Base-by-base conservation (phyloP, 176 grass and related monocot genomes). In the Carex littledalei region DNA sequence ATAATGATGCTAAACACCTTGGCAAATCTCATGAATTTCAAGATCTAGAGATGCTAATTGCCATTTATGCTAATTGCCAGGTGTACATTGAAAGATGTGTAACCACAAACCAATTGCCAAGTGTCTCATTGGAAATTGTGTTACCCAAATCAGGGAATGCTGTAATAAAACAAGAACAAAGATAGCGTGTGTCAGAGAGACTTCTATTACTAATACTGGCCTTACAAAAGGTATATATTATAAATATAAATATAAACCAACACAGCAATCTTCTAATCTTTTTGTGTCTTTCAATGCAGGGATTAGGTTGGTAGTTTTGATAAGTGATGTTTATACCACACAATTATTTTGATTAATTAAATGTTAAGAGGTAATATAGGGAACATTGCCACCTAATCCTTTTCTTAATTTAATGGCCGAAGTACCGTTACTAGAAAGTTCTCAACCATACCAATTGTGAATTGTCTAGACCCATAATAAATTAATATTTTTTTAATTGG, bases 81-180 rank as follows among this genome's bases (percentile, higher is more conserved):
- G 80, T 83, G 80, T 54, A 15, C 62, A 50, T 83, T 54, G 62
- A 83, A 50, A 47, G 8, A 47, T 41, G 57, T 58, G 61, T 61
- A 12, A 26, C 16, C 15, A 41, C 31, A 69, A 39, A 69, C 21
- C 39, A 83, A 60, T 15, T 81, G 79, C 80, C 62, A 83, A 52
- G 39, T 83, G 80, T 83, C 59, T 10, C 62, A 4, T 83, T 53
- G 55, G 29, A 67, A 83, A 7, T 43, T 61, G 78, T 81, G 57
- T 39, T 67, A 21, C 9, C 59, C 59, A 82, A 82, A 35, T 22
- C 29, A 81, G 52, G 52, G 8, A 63, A 21, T 63, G 2, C 1
- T 63, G 60, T 63, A 21, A 26, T 63, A 24, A 63, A 26, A 39
- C 5, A 39, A 39, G 37, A 39, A 39, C 37, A 39, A 39, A 39